Evolutionary conservation across 371 early-diverging fungal species (phyloP).

Genomic region (Chytridium lagenaria): DNA sequence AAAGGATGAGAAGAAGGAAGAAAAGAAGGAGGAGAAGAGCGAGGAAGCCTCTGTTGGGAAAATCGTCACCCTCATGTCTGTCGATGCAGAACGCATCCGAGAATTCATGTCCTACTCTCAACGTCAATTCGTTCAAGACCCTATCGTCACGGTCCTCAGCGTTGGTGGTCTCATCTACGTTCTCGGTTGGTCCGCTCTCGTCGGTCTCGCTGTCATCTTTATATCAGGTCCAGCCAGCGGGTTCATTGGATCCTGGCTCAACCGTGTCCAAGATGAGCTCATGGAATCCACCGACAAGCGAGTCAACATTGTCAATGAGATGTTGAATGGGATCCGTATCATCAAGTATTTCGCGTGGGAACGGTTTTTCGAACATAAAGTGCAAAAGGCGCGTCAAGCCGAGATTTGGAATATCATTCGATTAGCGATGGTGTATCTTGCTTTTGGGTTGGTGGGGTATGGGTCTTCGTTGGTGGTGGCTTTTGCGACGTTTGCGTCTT

Average conservation of each 20-base stretch:
- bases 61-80: conserved; percentile 51
- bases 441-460: conserved; percentile 28
- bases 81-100: conserved; percentile 48
- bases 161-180: conserved; percentile 35
- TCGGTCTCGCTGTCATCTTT: conserved; percentile 48
- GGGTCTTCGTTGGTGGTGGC: conserved; percentile 39
- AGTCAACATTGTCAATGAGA: conserved; percentile 53
- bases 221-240: conserved; percentile 16
- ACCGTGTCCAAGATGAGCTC: conserved; percentile 35
- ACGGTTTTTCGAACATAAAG: conserved; percentile 44
- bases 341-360: conserved; percentile 63
- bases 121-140: conserved; percentile 27
- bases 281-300: conserved; percentile 52
- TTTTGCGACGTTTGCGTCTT: conserved; percentile 41
- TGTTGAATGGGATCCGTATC: conserved; percentile 55
- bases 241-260: conserved; percentile 20
- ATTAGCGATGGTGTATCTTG: conserved; percentile 28
- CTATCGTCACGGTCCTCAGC: conserved; percentile 37
- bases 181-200: conserved; percentile 47
- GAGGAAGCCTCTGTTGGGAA: conserved; percentile 36
- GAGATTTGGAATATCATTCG: conserved; percentile 39
- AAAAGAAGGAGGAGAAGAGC: conserved; percentile 12
- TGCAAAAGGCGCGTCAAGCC: conserved; percentile 40
- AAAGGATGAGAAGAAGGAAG: conserved; percentile 8
- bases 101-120: conserved; percentile 43